Evolutionary conservation across 306 rosid species (phyloP), one percentile per base, ranked within the genome.

Genomic region (Citrullus colocynthis): DNA sequence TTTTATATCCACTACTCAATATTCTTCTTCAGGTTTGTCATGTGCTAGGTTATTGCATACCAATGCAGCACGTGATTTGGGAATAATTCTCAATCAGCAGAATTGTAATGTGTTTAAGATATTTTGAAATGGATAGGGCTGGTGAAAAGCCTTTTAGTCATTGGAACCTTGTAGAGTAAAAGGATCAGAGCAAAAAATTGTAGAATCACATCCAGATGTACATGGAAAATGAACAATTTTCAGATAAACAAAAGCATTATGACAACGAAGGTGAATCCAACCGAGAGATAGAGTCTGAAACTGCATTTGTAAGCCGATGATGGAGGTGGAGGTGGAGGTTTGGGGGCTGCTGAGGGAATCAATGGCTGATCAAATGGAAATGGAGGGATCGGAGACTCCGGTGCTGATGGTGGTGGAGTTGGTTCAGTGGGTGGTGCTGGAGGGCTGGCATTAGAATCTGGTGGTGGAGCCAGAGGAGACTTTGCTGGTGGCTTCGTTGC

Each of bases 211-310:
- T 3, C 36, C 6, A 74, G 54, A 32, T 36, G 9, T n/a, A 37
- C 14, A 44, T 44, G 74, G 54, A 67, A 67, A 69, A 69, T 44
- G 73, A 39, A 44, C 0, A 44, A 2, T 69, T 69, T 42, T 84
- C 83, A 86, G 77, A 82, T 49, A n/a, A 83, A 79, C 72, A 85
- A 64, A 75, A 83, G 41, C 85, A 90, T 72, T 45, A 79, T 56
- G 54, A 79, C 79, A 20, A 83, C 30, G 61, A 80, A 66, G 86
- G 83, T 71, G 24, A 83, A 83, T 30, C 86, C 85, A 42, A 80
- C 5, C 3, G 81, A 63, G 81, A 87, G 30, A 37, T 37, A 67
- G 79, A 78, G 80, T 32, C 70, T 84, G 72, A 77, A 60, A 73
- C 84, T 18, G 74, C 70, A 82, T 75, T 48, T 78, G 74, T 60